These are phyloP conservation scores for Gossypium laxum DNA, from an alignment of 441 rosid genomes.

Conservation along the genomic window DNA sequence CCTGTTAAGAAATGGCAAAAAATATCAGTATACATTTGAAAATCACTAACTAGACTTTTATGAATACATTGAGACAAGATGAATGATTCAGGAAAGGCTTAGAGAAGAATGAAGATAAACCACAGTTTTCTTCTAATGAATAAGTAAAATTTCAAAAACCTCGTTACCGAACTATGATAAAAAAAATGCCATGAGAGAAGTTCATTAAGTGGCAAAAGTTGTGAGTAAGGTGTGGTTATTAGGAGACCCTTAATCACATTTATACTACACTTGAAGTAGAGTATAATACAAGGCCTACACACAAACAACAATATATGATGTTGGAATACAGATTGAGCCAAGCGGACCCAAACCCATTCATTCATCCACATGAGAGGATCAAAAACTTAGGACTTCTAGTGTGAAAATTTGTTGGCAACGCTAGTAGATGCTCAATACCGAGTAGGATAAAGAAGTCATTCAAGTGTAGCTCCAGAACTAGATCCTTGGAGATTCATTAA, in stretches of 20 bases:
- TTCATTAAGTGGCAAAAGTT: background rate
- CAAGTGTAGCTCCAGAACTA: background rate
- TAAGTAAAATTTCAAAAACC: background rate
- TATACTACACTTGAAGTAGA: background rate
- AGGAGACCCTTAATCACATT: background rate
- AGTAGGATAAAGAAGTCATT: background rate
- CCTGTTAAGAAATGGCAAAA: constrained; percentile 34
- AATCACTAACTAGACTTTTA: background rate
- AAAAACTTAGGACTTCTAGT: background rate
- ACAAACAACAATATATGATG: background rate
- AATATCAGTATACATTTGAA: constrained; percentile 5
- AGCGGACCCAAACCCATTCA: background rate
- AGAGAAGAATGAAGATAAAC: background rate
- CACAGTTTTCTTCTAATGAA: background rate
- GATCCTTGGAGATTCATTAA: background rate
- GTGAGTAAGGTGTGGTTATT: background rate
- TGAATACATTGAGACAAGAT: constrained; percentile 4
- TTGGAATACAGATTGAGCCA: background rate
- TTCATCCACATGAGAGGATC: background rate
- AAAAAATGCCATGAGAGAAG: background rate
- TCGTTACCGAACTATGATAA: background rate
- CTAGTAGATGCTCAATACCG: background rate
- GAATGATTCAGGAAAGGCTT: background rate
- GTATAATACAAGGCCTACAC: background rate
- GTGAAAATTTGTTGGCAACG: background rate